A percentile compares a stretch with the other conserved stretches of the same genome.
Evolutionary conservation across 2,329 filamentous ascomycete species (phyloP).

Genomic region (Fusarium fracticaudum): DNA sequence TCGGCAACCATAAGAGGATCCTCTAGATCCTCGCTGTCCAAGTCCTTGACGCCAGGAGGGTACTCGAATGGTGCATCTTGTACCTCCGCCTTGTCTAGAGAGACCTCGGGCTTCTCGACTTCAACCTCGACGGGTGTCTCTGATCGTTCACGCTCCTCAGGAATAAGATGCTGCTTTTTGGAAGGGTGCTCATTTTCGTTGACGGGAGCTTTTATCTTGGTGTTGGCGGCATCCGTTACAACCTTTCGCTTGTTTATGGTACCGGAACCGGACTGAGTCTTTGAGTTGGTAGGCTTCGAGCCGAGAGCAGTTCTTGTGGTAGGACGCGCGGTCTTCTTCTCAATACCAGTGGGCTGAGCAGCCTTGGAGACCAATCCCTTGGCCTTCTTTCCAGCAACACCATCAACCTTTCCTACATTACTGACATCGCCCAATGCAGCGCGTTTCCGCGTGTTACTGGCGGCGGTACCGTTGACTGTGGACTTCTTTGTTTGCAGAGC

Average conservation of each 20-base stretch:
- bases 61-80: slow-evolving; percentile 20
- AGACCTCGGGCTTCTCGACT: slow-evolving; percentile 8
- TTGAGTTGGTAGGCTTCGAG: slow-evolving; percentile 73
- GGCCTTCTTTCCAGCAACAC: slow-evolving; percentile 78
- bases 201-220: slow-evolving; percentile 64
- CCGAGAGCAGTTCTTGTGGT: slow-evolving; percentile 71
- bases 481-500: slow-evolving; percentile 77
- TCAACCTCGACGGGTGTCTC: slow-evolving; percentile 52
- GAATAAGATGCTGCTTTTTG: slow-evolving; percentile 66
- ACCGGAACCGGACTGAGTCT: slow-evolving; percentile 79
- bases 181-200: slow-evolving; percentile 75
- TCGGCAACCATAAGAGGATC: slow-evolving; percentile 98
- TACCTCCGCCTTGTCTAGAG: slow-evolving; percentile 23
- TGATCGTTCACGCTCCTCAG: slow-evolving; percentile 37
- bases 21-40: slow-evolving; percentile 88
- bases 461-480: slow-evolving; percentile 58
- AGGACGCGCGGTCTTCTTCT: slow-evolving; percentile 72
- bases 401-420: slow-evolving; percentile 87
- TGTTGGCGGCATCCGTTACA: slow-evolving; percentile 58
- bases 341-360: slow-evolving; percentile 79
- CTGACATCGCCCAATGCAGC: slow-evolving; percentile 92
- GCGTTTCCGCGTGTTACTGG: slow-evolving; percentile 72
- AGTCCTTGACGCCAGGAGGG: slow-evolving; percentile 61
- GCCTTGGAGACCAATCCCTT: slow-evolving; percentile 81
- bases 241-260: slow-evolving; percentile 77